phyloP scores from a whole-genome alignment of 768 basidiomycete genomes.

The Suillus americanus region DNA sequence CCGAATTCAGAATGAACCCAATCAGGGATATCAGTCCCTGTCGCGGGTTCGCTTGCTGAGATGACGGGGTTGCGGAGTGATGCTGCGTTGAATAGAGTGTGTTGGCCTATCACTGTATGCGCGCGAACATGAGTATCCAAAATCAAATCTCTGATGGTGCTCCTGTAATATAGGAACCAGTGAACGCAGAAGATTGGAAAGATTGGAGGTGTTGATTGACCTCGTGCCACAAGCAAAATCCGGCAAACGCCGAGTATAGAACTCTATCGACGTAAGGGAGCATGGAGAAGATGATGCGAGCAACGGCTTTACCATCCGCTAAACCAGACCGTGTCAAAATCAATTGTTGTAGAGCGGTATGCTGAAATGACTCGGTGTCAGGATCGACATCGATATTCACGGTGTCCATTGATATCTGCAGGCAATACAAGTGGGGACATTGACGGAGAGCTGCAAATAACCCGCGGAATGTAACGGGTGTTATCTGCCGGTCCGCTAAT shows the following conservation, averaged over 20 bases:
- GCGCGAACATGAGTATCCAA: constrained; percentile 34
- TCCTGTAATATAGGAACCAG: too few relatives aligned
- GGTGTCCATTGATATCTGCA: not conserved
- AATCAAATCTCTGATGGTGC: too few relatives aligned
- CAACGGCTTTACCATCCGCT: too few relatives aligned
- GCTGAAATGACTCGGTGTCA: too few relatives aligned
- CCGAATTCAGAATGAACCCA: constrained; percentile 53
- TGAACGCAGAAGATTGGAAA: too few relatives aligned
- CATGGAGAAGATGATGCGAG: too few relatives aligned
- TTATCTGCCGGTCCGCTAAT: not conserved
- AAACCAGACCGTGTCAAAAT: too few relatives aligned
- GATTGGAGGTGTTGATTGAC: too few relatives aligned
- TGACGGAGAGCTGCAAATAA: not conserved
- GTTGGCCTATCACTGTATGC: constrained; percentile 56
- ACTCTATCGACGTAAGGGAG: too few relatives aligned
- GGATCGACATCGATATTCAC: not conserved
- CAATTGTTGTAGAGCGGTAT: too few relatives aligned
- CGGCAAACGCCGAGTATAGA: too few relatives aligned
- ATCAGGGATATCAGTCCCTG: constrained; percentile 65
- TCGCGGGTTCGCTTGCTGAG: constrained; percentile 49
- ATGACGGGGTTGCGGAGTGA: constrained; percentile 71
- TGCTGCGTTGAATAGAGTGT: constrained; percentile 64
- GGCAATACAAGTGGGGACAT: not conserved
- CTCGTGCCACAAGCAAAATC: too few relatives aligned
- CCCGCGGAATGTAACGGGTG: not conserved